Evolutionary conservation across 768 basidiomycete genomes (phyloP), one percentile per base, ranked within the genome.

Genomic region (Kwoniella pini): DNA sequence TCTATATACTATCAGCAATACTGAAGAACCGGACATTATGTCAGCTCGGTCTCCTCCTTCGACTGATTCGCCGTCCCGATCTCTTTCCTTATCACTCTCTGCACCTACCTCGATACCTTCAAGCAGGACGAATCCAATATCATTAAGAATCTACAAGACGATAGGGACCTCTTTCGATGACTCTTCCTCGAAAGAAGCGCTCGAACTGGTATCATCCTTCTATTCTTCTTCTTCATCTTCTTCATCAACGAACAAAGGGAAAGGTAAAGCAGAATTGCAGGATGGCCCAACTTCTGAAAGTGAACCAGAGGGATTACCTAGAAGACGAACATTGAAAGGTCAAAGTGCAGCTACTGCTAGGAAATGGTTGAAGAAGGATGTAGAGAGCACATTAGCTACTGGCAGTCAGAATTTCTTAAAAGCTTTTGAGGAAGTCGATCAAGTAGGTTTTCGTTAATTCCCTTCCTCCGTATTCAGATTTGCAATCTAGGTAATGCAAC

Each of bases 141-240:
- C 91, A n/a, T 79, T 88, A 0, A 83, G 93, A 11, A 81, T 95
- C n/a, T 93, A 91, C 79, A 96, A 96, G 79, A 87, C 94, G 62
- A 81, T 95, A 19, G 86, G 88, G 33, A 91, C 90, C 0, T 64
- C 74, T 10, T 79, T 80, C 60, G 77, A 80, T 48, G 76, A 80
- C 49, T 68, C 70, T 0, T 63, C 67, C 10, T 71, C 71, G 0
- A 82, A 82, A 26, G 89, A 95, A 68, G 92, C 91, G 2, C 81
- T 96, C 12, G 82, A 84, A 45, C 93, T 91, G 0, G 84, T 95
- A 36, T 91, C 91, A 1, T 85, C 87, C 15, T 82, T 91, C 50
- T 97, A 96, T 74, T 81, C 69, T 13, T 64, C 65, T 3, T 21
- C 24, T 15, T 15, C 50, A 17, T 10, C 45, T 27, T 38, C 33